These are phyloP conservation scores for Giardia muris DNA, from an alignment of 208 protist species.

Conservation along the genomic window DNA sequence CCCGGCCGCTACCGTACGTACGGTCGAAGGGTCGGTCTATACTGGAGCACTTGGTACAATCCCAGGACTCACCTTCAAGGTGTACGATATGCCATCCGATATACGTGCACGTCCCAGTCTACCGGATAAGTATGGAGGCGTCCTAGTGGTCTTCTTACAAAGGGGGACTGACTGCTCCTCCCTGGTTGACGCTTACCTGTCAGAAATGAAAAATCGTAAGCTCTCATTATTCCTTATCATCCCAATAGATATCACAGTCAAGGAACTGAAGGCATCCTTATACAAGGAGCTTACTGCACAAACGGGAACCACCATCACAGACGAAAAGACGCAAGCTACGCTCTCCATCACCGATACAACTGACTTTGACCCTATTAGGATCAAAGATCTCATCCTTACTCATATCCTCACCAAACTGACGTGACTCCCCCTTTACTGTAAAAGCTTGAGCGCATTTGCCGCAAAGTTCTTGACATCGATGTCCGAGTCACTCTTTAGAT, in stretches of 20 bases:
- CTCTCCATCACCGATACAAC: neutral
- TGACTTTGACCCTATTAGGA: neutral
- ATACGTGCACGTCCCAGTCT: neutral
- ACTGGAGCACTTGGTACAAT: neutral
- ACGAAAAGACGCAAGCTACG: neutral
- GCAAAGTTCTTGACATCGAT: slow-evolving; percentile 10
- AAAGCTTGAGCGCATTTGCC: neutral
- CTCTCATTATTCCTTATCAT: neutral
- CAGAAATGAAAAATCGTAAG: neutral
- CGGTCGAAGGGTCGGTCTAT: neutral
- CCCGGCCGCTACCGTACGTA: neutral
- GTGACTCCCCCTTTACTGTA: neutral
- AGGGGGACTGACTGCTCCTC: neutral
- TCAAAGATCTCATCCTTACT: neutral
- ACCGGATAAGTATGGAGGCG: neutral
- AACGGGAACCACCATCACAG: neutral
- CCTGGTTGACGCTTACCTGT: neutral
- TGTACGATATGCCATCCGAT: neutral
- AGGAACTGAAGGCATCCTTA: neutral
- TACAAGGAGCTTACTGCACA: neutral
- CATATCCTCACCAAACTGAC: neutral
- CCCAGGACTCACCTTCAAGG: neutral
- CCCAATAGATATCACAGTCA: neutral
- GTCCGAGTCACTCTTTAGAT: neutral
- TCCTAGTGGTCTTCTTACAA: neutral